phyloP scores from a whole-genome alignment of 1,139 yeast genomes.

The Sugiyamaella paludigena region DNA sequence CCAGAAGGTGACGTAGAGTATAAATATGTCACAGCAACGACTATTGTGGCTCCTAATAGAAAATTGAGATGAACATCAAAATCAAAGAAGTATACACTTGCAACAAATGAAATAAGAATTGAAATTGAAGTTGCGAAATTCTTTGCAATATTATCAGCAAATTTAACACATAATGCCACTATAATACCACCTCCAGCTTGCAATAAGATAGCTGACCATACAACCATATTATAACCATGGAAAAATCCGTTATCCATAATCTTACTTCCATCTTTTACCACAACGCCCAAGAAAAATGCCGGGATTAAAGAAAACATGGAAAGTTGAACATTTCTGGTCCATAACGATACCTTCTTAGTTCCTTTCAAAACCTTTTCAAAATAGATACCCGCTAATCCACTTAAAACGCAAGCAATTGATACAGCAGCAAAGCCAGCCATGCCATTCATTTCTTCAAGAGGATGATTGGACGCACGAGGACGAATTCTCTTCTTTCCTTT shows the following conservation, averaged over 20 bases:
- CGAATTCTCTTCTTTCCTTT: constrained; percentile 4
- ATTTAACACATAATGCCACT: constrained; percentile 44
- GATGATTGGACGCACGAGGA: neutral
- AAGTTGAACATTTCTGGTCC: constrained; percentile 44
- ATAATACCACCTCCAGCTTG: constrained; percentile 45
- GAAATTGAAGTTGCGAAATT: constrained; percentile 45
- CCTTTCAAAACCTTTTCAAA: constrained; percentile 45
- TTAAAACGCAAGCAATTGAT: constrained; percentile 39
- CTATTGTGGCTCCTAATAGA: constrained; percentile 39
- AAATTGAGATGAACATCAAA: constrained; percentile 39
- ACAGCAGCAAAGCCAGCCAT: constrained; percentile 41
- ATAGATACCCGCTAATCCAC: constrained; percentile 45
- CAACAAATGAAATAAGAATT: constrained; percentile 41
- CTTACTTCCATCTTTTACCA: constrained; percentile 38
- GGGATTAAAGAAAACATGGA: constrained; percentile 43
- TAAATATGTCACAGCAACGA: constrained; percentile 40
- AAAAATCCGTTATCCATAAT: constrained; percentile 41
- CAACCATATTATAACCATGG: constrained; percentile 41
- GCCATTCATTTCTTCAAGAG: constrained; percentile 29
- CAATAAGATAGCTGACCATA: constrained; percentile 40
- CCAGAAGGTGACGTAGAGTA: constrained; percentile 26
- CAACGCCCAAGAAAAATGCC: constrained; percentile 40
- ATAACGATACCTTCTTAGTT: constrained; percentile 36
- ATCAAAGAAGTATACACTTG: constrained; percentile 39
- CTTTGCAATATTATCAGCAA: constrained; percentile 45